These are phyloP conservation scores for Colletotrichum acutatum DNA, from an alignment of 2,329 filamentous ascomycete genomes.

Conservation along the genomic window DNA sequence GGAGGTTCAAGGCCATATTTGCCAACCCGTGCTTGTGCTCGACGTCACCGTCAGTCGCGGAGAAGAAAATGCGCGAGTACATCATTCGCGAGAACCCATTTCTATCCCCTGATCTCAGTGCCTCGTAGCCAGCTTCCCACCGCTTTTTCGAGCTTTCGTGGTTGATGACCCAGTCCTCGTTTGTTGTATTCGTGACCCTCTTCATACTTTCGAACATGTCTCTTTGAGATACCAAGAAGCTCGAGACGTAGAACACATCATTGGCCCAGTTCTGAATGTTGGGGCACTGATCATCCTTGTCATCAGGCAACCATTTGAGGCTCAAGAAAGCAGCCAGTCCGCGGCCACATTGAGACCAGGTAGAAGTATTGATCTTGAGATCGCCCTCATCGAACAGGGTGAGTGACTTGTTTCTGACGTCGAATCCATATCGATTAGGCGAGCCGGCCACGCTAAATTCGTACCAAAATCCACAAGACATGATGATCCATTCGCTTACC, in stretches of 20 bases:
- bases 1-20: constrained; percentile 67
- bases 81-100: constrained; percentile 61
- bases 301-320: constrained; percentile 41
- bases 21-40: constrained; percentile 47
- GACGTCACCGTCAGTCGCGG: constrained; percentile 53
- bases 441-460: constrained; percentile 57
- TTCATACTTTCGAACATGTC: constrained; percentile 74
- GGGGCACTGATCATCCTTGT: constrained; percentile 28
- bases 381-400: constrained; percentile 68
- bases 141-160: constrained; percentile 58
- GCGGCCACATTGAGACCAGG: constrained; percentile 69
- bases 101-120: constrained; percentile 52
- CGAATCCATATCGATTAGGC: constrained; percentile 56
- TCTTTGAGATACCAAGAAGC: constrained; percentile 68
- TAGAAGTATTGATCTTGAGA: constrained; percentile 66
- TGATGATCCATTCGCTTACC: constrained; percentile 43
- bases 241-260: constrained; percentile 61
- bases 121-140: constrained; percentile 57
- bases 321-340: constrained; percentile 49
- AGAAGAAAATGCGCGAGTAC: constrained; percentile 67
- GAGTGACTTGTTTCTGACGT: constrained; percentile 53
- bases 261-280: constrained; percentile 52
- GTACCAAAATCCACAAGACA: constrained; percentile 64
- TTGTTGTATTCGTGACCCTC: constrained; percentile 65
- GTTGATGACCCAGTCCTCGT: constrained; percentile 69